phyloP scores from a whole-genome alignment of 441 rosid genomes.

The Croton setiger region DNA sequence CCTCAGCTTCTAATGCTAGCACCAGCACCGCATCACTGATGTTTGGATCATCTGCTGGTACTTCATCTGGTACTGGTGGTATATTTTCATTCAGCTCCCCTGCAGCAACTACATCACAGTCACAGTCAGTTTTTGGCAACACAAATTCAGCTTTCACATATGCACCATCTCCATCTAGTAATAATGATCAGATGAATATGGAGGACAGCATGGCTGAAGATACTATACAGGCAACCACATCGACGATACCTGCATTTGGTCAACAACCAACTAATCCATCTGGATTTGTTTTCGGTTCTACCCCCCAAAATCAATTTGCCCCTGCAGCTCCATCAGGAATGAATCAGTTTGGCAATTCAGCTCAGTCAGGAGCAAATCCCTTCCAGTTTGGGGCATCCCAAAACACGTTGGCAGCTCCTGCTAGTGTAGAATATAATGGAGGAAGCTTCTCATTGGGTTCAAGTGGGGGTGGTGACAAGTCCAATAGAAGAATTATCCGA shows the following conservation, averaged over 20 bases:
- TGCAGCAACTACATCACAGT: slow-evolving; percentile 38
- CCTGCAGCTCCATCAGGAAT: slow-evolving; percentile 33
- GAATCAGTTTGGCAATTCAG: slow-evolving; percentile 32
- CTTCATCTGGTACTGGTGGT: slow-evolving; percentile 43
- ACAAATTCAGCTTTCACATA: slow-evolving; percentile 41
- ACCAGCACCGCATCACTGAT: slow-evolving; percentile 29
- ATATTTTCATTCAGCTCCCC: slow-evolving; percentile 50
- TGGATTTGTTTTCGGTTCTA: slow-evolving; percentile 35
- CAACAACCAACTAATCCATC: slow-evolving; percentile 39
- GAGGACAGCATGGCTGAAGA: slow-evolving; percentile 39
- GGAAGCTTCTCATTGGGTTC: slow-evolving; percentile 86
- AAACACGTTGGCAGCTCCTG: slow-evolving; percentile 65
- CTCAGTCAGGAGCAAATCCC: slow-evolving; percentile 36
- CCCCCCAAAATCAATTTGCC: too few relatives aligned
- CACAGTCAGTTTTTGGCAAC: slow-evolving; percentile 40
- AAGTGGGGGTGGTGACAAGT: slow-evolving; percentile 61
- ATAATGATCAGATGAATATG: slow-evolving; percentile 74
- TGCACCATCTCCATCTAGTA: slow-evolving; percentile 45
- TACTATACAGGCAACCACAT: slow-evolving; percentile 17
- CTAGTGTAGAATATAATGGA: slow-evolving; percentile 59
- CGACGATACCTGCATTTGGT: slow-evolving; percentile 46
- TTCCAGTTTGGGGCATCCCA: slow-evolving; percentile 63
- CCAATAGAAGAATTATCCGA: slow-evolving; percentile 52
- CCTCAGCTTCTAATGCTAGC: slow-evolving; percentile 39
- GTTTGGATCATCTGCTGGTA: slow-evolving; percentile 46